Evolutionary conservation across 352 stramenopile species (phyloP).

Genomic region (Plasmopara viticola): DNA sequence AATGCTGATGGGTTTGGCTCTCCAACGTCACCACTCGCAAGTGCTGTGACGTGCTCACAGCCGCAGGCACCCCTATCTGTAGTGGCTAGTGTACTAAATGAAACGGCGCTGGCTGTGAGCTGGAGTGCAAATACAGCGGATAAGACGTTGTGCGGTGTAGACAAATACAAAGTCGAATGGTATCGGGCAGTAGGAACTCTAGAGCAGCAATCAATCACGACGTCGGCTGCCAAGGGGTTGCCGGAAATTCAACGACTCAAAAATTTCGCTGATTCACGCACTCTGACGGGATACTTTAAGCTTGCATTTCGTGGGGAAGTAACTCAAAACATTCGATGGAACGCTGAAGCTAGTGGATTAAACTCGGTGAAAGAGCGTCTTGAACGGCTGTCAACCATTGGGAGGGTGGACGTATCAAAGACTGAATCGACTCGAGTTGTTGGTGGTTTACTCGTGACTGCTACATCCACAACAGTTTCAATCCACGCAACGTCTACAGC

Average conservation of each 20-base stretch:
- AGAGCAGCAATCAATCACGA: constrained; percentile 76
- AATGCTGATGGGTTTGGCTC: constrained; percentile 39
- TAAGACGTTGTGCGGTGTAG: constrained; percentile 34
- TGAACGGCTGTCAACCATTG: constrained; percentile 56
- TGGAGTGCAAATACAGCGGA: constrained; percentile 30
- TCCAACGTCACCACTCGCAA: constrained; percentile 51
- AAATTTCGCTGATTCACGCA: constrained; percentile 51
- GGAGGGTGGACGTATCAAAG: constrained; percentile 53
- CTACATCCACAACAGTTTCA: constrained; percentile 26
- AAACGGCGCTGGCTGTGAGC: constrained; percentile 41
- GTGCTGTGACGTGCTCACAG: constrained; percentile 46
- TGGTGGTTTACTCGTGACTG: constrained; percentile 41
- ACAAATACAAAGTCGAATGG: constrained; percentile 76
- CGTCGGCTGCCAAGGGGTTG: constrained; percentile 55
- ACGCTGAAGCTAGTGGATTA: constrained; percentile 44
- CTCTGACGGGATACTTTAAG: constrained; percentile 62
- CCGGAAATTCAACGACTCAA: constrained; percentile 61
- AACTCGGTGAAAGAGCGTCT: constrained; percentile 65
- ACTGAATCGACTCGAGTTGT: constrained; percentile 33
- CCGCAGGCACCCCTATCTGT: constrained; percentile 40
- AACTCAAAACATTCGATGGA: constrained; percentile 69
- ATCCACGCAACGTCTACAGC: constrained; percentile 17
- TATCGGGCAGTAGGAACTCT: constrained; percentile 46
- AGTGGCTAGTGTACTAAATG: constrained; percentile 43
- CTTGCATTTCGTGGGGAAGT: constrained; percentile 50